Base-by-base conservation (phyloP, 495 filamentous ascomycete species). In the Endocarpon pusillum region DNA sequence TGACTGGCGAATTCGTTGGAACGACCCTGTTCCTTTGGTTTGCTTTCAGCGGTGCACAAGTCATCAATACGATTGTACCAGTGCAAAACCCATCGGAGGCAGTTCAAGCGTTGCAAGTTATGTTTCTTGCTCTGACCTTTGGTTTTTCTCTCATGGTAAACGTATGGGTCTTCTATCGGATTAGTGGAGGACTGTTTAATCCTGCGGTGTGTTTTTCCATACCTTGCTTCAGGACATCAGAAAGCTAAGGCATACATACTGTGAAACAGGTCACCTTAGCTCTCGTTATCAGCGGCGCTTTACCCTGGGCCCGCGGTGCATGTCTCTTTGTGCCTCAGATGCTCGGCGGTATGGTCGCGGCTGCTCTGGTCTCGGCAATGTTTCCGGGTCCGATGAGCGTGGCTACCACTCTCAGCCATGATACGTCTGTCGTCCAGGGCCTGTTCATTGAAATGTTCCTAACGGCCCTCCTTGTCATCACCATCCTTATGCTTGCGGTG, bases 21-120 rank as follows among this genome's bases (percentile, higher is more conserved):
- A 92, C 83, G 0, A 84, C 82, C 42, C 44, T 86, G 41, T 92
- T 87, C 57, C 62, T 89, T 3, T 77, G 86, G 55, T 79, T 87
- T 41, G 73, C 80, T 21, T 86, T 89, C 46, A 70, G 71, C 4
- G 82, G 69, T 15, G 77, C 82, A 3, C 78, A 89, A 44, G 72
- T 81, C 19, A 72, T 77, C 32, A 78, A 77, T 45, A 64, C n/a
- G n/a, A n/a, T n/a, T n/a, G n/a, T n/a, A n/a, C n/a, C n/a, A n/a
- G n/a, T 47, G 0, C 33, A 42, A 12, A 37, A n/a, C n/a, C n/a
- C n/a, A n/a, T n/a, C n/a, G n/a, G n/a, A n/a, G n/a, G n/a, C n/a
- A n/a, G n/a, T n/a, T 36, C 32, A 43, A 39, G 12, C 39, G 34
- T 26, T 24, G 38, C n/a, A n/a, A n/a, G n/a, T n/a, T n/a, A n/a